These are phyloP conservation scores for Neonothopanus nambi DNA, from an alignment of 1,284 basidiomycete species.

Conservation along the genomic window DNA sequence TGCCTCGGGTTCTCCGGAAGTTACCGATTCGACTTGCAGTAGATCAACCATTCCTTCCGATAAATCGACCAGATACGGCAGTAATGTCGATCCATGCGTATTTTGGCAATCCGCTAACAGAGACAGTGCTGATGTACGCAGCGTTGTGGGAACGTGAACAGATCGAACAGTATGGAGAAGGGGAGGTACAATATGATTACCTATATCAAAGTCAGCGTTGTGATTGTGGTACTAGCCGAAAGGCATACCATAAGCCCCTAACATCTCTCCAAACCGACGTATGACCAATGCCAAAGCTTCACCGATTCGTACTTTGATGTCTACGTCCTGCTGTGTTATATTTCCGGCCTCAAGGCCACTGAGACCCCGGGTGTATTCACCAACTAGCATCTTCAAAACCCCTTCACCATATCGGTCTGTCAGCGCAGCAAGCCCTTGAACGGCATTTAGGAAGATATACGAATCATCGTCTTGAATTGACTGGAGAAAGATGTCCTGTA, in stretches of 20 bases:
- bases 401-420: constrained; percentile 77
- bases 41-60: constrained; percentile 74
- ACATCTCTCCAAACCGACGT: constrained; percentile 67
- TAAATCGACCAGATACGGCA: constrained; percentile 65
- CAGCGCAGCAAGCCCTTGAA: constrained; percentile 86
- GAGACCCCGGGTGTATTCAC: constrained; percentile 59
- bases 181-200: constrained; percentile 69
- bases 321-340: constrained; percentile 69
- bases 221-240: background rate
- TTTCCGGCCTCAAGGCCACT: constrained; percentile 47
- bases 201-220: constrained; percentile 37
- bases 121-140: constrained; percentile 83
- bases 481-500: constrained; percentile 87
- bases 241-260: constrained; percentile 68
- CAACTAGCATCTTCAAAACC: constrained; percentile 66
- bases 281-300: constrained; percentile 87
- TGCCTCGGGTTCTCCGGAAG: constrained; percentile 12
- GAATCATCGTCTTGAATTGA: constrained; percentile 91
- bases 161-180: constrained; percentile 64
- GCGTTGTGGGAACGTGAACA: constrained; percentile 61
- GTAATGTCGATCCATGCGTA: constrained; percentile 61
- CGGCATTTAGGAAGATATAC: constrained; percentile 92
- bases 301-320: constrained; percentile 79
- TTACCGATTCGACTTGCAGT: constrained; percentile 70
- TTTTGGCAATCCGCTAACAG: constrained; percentile 75